phyloP scores from a whole-genome alignment of 352 stramenopile species.

The Thalassiosira ordinaria region DNA sequence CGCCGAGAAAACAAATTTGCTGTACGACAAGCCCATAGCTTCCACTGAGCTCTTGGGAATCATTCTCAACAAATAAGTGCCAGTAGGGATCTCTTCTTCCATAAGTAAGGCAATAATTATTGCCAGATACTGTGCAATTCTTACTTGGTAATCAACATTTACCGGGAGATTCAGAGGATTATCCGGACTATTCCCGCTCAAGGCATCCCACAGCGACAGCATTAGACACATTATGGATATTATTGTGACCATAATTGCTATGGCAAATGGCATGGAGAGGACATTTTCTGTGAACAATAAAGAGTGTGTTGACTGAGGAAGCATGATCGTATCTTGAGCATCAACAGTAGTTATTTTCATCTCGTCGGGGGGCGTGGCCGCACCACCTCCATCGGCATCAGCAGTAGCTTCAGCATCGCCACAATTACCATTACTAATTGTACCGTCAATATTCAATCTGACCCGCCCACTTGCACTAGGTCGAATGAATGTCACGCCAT shows the following conservation, averaged over 20 bases:
- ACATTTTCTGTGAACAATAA: slow-evolving; percentile 14
- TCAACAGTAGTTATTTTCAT: too few relatives aligned
- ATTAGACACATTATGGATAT: neutral
- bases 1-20: neutral
- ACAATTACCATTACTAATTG: too few relatives aligned
- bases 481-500: too few relatives aligned
- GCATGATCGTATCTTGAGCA: too few relatives aligned
- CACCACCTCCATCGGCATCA: too few relatives aligned
- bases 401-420: too few relatives aligned
- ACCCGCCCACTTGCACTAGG: too few relatives aligned
- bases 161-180: slow-evolving; percentile 1
- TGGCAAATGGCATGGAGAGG: slow-evolving; percentile 2
- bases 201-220: neutral
- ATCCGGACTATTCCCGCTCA: neutral
- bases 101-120: too few relatives aligned
- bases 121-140: slow-evolving; percentile 22
- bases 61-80: neutral
- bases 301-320: slow-evolving; percentile 9
- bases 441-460: too few relatives aligned
- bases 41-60: neutral
- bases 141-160: neutral
- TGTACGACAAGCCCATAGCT: neutral
- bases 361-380: too few relatives aligned
- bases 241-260: neutral
- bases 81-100: neutral